Evolutionary conservation across 2,329 filamentous ascomycete genomes (phyloP), one percentile per base, ranked within the genome.

Genomic region (Penicillium sp.): DNA sequence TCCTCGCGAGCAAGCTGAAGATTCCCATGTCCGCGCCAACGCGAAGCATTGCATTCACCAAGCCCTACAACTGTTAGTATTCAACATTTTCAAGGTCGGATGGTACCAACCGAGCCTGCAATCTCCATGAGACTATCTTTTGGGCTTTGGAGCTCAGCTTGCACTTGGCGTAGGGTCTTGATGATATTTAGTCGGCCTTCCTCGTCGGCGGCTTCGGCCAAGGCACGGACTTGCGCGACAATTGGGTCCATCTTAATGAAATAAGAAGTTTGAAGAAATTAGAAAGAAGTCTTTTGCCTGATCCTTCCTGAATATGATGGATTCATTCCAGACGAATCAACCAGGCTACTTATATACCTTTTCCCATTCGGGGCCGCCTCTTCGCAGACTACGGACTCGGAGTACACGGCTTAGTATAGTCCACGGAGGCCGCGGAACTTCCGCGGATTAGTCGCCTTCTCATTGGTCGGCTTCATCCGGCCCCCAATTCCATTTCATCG

Each of bases 151-250:
- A 67, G 44, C 1, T 62, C 59, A 13, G 45, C n/a, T 24, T 50
- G 53, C 10, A 57, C 22, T 13, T 52, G 36, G 2, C 38, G 55
- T n/a, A 69, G 58, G 16, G 50, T 43, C 22, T 50, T 49, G 14
- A 60, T 51, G 14, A 69, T 63, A 2, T 50, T 43, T 44, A 58
- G 38, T 9, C 60, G 61, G 18, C 55, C 59, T 6, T 45, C 58
- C 21, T 64, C 59, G 55, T 65, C 59, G 44, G 62, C 50, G 1
- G 50, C 50, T 43, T 58, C 31, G 14, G 58, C 61, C 36, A 68
- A 44, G 10, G 43, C 31, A 9, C 49, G 54, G 31, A 68, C 58
- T 43, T 63, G 61, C 47, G 55, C 31, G 43, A 58, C n/a, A 22
- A 61, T 56, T n/a, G 58, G 31, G 22, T 64, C 56, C 61, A 64